phyloP scores from a whole-genome alignment of 306 rosid species.

The Quercus wislizeni region DNA sequence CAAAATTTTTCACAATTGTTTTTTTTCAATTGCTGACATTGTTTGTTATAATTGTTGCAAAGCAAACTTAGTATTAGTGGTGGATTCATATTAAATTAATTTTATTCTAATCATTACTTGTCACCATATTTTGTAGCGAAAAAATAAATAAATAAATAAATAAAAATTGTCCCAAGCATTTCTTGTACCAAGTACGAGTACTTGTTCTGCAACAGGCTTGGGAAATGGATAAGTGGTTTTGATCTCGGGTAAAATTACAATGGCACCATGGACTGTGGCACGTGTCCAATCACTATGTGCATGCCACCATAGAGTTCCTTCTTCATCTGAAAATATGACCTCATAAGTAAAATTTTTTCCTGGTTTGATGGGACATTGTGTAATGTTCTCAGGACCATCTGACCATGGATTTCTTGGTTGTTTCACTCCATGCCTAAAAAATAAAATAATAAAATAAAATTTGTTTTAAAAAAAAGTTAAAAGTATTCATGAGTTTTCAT shows the following conservation, averaged over 20 bases:
- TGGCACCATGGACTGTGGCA: slow-evolving; percentile 35
- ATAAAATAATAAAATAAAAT: too few relatives aligned
- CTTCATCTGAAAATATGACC: slow-evolving; percentile 31
- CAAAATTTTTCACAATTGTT: too few relatives aligned
- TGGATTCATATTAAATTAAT: too few relatives aligned
- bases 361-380: slow-evolving; percentile 34
- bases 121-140: too few relatives aligned
- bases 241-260: slow-evolving; percentile 10
- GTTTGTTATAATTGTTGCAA: too few relatives aligned
- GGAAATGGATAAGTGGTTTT: slow-evolving; percentile 25
- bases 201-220: slow-evolving; percentile 9
- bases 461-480: too few relatives aligned
- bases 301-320: slow-evolving; percentile 50
- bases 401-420: slow-evolving; percentile 46
- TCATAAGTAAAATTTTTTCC: slow-evolving; percentile 28
- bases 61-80: too few relatives aligned
- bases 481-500: not conserved
- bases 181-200: slow-evolving; percentile 15
- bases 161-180: too few relatives aligned
- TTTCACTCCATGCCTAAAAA: slow-evolving; percentile 35
- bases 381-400: slow-evolving; percentile 41
- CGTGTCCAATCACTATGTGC: slow-evolving; percentile 46
- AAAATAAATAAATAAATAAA: too few relatives aligned
- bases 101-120: too few relatives aligned
- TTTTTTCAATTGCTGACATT: too few relatives aligned